phyloP scores from a whole-genome alignment of 2,329 filamentous ascomycete species.

The Teratosphaeria epicoccoides region DNA sequence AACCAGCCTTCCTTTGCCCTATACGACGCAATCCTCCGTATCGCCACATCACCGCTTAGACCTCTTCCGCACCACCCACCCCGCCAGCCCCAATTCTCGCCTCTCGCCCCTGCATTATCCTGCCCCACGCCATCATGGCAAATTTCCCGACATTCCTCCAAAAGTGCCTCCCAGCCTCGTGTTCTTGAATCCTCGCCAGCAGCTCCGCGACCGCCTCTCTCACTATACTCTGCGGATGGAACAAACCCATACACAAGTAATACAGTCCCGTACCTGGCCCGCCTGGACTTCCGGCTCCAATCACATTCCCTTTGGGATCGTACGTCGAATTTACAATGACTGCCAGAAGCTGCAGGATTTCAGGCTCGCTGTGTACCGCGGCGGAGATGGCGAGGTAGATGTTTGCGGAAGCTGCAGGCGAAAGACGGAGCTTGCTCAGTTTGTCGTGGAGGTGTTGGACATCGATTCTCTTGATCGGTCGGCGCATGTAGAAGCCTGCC shows the following conservation, averaged over 20 bases:
- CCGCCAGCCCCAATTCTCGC: background rate
- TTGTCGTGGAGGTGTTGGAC: slow-evolving; percentile 88
- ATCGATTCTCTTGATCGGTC: slow-evolving; percentile 68
- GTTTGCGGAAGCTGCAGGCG: slow-evolving; percentile 63
- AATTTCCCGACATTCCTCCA: slow-evolving; percentile 81
- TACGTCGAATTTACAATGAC: slow-evolving; percentile 22
- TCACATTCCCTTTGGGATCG: slow-evolving; percentile 8
- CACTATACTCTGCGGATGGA: slow-evolving; percentile 77
- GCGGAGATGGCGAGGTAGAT: slow-evolving; percentile 74
- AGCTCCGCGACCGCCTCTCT: slow-evolving; percentile 67
- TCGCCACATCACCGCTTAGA: background rate
- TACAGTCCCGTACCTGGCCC: slow-evolving; percentile 53
- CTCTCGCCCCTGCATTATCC: slow-evolving; percentile 45
- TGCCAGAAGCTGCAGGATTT: slow-evolving; percentile 53
- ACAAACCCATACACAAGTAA: slow-evolving; percentile 80
- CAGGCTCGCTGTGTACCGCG: slow-evolving; percentile 56
- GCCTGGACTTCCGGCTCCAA: slow-evolving; percentile 7
- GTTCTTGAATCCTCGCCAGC: slow-evolving; percentile 68
- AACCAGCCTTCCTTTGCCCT: too few relatives aligned
- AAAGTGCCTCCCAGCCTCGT: slow-evolving; percentile 88
- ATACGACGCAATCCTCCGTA: too few relatives aligned
- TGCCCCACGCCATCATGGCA: slow-evolving; percentile 72
- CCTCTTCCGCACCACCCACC: background rate
- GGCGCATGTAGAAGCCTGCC: slow-evolving; percentile 23
- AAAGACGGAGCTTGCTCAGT: slow-evolving; percentile 69